phyloP scores from a whole-genome alignment of 768 basidiomycete species.

The Calocybe indica region DNA sequence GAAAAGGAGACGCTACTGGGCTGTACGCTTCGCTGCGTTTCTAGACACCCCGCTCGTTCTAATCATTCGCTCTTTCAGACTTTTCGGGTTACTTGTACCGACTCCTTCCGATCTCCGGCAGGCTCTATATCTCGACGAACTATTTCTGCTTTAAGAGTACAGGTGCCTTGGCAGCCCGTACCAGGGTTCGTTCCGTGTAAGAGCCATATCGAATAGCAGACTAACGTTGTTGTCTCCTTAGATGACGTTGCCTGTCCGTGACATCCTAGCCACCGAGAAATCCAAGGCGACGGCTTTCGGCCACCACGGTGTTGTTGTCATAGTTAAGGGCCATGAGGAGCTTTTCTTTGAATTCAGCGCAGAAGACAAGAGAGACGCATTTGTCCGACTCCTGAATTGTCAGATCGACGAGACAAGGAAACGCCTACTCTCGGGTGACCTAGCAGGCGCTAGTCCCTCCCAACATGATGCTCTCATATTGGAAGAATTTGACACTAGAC shows the following conservation, averaged over 20 bases:
- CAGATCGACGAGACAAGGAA: constrained; percentile 72
- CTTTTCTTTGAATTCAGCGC: constrained; percentile 93
- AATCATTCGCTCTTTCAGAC: constrained; percentile 39
- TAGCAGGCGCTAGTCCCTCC: constrained; percentile 37
- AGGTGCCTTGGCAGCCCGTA: constrained; percentile 71
- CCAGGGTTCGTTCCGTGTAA: constrained; percentile 52
- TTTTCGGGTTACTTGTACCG: constrained; percentile 89
- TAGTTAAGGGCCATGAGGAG: constrained; percentile 95
- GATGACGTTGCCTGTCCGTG: constrained; percentile 94
- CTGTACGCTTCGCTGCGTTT: constrained; percentile 48
- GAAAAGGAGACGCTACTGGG: constrained; percentile 85
- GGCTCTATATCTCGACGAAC: constrained; percentile 87
- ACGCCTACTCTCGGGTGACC: constrained; percentile 40
- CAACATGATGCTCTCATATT: constrained; percentile 73
- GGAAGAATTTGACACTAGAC: constrained; percentile 72
- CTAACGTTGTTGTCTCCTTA: constrained; percentile 21
- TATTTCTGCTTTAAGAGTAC: constrained; percentile 94
- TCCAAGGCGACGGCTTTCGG: constrained; percentile 87
- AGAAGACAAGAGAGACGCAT: constrained; percentile 74
- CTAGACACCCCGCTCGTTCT: not conserved
- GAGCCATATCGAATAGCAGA: no score
- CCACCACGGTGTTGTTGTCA: constrained; percentile 82
- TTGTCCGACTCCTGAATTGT: constrained; percentile 66
- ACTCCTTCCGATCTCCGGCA: constrained; percentile 83
- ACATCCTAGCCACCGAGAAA: constrained; percentile 79